Evolutionary conservation across 768 basidiomycete species (phyloP).

Genomic region (Suillus brevipes): DNA sequence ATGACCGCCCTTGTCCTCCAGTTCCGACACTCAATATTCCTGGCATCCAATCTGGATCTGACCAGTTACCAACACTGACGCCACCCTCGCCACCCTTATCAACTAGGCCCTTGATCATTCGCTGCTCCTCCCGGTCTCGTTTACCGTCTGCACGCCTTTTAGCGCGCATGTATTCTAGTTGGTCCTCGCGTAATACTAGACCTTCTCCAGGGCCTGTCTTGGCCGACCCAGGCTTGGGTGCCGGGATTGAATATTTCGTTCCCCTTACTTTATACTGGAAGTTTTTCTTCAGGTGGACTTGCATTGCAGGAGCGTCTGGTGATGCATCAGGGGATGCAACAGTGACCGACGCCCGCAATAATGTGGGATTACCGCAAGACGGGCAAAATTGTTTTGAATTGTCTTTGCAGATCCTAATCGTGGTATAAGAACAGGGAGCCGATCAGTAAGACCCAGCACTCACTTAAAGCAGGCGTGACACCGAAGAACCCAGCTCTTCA

Average conservation of each 20-base stretch:
- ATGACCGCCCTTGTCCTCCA: constrained; percentile 69
- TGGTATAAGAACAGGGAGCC: constrained; percentile 1
- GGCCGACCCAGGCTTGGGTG: constrained; percentile 85
- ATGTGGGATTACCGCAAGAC: constrained; percentile 90
- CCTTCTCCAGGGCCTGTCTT: constrained; percentile 82
- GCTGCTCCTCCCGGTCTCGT: constrained; percentile 69
- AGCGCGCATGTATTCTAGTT: constrained; percentile 82
- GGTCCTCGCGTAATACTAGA: constrained; percentile 90
- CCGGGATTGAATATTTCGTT: constrained; percentile 89
- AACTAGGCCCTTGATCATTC: constrained; percentile 62
- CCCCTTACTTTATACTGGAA: constrained; percentile 94
- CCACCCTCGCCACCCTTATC: constrained; percentile 51
- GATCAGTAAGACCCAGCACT: constrained; percentile 34
- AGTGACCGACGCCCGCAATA: constrained; percentile 90
- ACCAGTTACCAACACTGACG: constrained; percentile 73
- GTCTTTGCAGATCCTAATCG: constrained; percentile 88
- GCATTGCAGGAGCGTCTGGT: constrained; percentile 64
- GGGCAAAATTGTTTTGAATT: constrained; percentile 95
- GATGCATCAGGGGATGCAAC: constrained; percentile 65
- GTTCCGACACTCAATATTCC: constrained; percentile 68
- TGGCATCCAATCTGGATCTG: constrained; percentile 94
- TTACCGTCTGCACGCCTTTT: constrained; percentile 75
- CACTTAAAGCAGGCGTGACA: constrained; percentile 99
- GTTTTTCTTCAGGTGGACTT: constrained; percentile 92
- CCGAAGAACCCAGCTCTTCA: constrained; percentile 93